Percentiles rank a stretch among this genome's conserved stretches.
Conservation (phyloP, 495 filamentous ascomycete species). For the Hypoxylon subgilvum region DNA sequence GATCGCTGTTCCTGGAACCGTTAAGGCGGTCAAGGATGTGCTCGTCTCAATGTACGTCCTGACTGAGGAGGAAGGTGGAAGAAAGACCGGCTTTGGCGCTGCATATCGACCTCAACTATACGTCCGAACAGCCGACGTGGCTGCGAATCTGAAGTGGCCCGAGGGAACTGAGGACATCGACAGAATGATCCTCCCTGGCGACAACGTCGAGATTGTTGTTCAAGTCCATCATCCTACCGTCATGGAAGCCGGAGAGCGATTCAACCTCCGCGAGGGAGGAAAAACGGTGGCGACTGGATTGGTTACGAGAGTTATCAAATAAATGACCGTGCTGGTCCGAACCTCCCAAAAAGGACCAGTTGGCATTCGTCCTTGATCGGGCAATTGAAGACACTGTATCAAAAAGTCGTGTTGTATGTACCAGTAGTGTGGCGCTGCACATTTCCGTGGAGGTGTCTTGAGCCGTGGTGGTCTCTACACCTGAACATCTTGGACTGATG, state of each 20-base stretch:
- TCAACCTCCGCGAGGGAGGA: constrained; percentile 96
- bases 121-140: constrained; percentile 92
- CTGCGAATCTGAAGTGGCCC: constrained; percentile 79
- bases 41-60: constrained; percentile 94
- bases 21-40: constrained; percentile 86
- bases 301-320: constrained; percentile 81
- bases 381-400: too few species aligned
- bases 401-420: too few species aligned
- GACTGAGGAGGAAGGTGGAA: constrained; percentile 95
- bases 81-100: constrained; percentile 87
- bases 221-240: constrained; percentile 80
- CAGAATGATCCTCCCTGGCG: constrained; percentile 92
- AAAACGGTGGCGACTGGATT: constrained; percentile 91
- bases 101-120: constrained; percentile 97
- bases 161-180: constrained; percentile 71
- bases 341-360: too few species aligned
- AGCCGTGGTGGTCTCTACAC: too few species aligned
- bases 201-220: constrained; percentile 96
- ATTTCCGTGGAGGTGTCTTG: too few species aligned
- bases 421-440: too few species aligned
- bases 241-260: constrained; percentile 84
- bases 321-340: too few species aligned
- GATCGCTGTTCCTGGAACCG: constrained; percentile 74
- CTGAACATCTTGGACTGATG: too few species aligned
- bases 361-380: too few species aligned